Conservation (phyloP, 140 eudicot species). For the Erigeron philadelphicus region DNA sequence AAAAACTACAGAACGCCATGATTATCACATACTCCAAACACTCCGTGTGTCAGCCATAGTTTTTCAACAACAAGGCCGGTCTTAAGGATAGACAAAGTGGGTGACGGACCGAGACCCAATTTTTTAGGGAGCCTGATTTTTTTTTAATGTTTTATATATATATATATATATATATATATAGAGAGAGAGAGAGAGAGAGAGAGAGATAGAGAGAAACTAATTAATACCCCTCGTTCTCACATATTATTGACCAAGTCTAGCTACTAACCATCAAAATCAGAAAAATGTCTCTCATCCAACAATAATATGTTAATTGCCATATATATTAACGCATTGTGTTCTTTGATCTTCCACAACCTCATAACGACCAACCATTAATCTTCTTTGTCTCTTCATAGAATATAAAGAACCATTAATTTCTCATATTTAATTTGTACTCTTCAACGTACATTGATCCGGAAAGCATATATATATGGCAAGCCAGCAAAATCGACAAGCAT, state of each 20-base stretch:
- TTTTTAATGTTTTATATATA: too few species aligned
- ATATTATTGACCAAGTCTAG: conserved; percentile 17
- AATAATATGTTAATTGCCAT: background rate
- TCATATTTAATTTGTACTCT: conserved; percentile 3
- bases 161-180: too few species aligned
- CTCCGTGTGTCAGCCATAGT: too few species aligned
- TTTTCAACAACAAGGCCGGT: too few species aligned
- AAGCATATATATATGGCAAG: conserved; percentile 21
- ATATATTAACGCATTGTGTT: conserved; percentile 21
- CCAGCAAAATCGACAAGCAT: conserved; percentile 25
- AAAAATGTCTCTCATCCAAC: conserved; percentile 13
- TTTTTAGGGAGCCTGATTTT: too few species aligned
- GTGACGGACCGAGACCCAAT: too few species aligned
- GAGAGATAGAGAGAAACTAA: too few species aligned
- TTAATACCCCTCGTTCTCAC: background rate
- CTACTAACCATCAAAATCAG: background rate
- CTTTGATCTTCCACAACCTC: conserved; percentile 26
- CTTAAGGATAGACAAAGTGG: too few species aligned
- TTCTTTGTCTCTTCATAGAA: background rate
- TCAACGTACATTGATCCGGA: conserved; percentile 7
- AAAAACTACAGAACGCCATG: too few species aligned
- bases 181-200: too few species aligned
- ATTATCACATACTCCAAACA: too few species aligned
- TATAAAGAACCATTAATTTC: conserved; percentile 10
- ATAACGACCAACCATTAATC: conserved; percentile 38